Evolutionary conservation across 2,329 filamentous ascomycete genomes (phyloP).

Genomic region (Diaporthe ilicicola): DNA sequence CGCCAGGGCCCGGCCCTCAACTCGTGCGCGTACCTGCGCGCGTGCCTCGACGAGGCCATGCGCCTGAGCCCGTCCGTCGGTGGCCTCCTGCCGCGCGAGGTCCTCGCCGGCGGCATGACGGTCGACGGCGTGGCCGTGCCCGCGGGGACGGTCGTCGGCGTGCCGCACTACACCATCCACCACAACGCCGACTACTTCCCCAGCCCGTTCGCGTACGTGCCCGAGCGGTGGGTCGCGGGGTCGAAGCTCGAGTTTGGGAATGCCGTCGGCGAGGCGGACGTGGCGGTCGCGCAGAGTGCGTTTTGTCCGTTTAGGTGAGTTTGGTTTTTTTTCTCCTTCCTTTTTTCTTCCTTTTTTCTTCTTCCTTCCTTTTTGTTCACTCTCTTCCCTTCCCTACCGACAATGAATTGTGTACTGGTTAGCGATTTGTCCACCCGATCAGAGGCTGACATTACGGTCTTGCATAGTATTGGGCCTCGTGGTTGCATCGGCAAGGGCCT

Average conservation of each 20-base stretch:
- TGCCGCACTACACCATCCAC: conserved; percentile 74
- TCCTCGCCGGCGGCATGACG: conserved; percentile 61
- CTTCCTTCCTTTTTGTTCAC: too few species aligned
- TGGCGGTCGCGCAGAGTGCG: conserved; percentile 67
- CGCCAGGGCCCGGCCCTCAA: conserved; percentile 58
- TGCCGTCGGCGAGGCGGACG: conserved; percentile 57
- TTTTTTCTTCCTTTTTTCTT: too few species aligned
- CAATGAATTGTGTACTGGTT: too few species aligned
- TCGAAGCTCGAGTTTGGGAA: conserved; percentile 48
- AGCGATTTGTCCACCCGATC: too few species aligned
- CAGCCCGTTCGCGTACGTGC: conserved; percentile 64
- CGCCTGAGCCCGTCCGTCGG: conserved; percentile 69
- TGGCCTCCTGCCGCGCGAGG: conserved; percentile 67
- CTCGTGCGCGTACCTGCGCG: conserved; percentile 66
- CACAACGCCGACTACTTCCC: conserved; percentile 72
- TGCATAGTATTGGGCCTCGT: conserved; percentile 66
- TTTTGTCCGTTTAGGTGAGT: conserved; percentile 73
- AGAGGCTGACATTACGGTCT: background rate
- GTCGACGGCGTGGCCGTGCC: conserved; percentile 64
- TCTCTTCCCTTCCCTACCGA: too few species aligned
- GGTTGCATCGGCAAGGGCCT: conserved; percentile 78
- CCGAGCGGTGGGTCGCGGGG: conserved; percentile 71
- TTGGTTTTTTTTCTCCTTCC: background rate
- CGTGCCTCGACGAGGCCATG: conserved; percentile 73
- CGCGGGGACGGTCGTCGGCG: conserved; percentile 69